These are phyloP conservation scores for Corynascus novoguineensis DNA, from an alignment of 495 filamentous ascomycete species.

Conservation along the genomic window DNA sequence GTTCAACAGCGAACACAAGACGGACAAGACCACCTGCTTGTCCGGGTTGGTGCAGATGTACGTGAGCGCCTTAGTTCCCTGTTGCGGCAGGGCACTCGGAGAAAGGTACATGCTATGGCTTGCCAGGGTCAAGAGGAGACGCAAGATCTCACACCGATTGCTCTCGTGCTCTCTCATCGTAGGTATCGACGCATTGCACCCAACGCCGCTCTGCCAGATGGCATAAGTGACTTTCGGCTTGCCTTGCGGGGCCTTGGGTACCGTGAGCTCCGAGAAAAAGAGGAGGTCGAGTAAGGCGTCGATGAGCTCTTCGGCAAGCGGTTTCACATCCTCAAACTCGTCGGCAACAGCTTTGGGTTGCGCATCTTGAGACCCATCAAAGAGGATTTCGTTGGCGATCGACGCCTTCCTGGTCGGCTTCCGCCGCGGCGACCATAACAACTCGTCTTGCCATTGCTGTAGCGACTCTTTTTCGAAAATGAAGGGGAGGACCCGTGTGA, in stretches of 20 bases:
- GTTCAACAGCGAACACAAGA: constrained; percentile 89
- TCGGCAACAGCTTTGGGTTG: constrained; percentile 49
- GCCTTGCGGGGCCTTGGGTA: constrained; percentile 59
- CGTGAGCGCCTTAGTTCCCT: constrained; percentile 80
- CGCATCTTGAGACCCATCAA: constrained; percentile 64
- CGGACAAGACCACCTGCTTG: constrained; percentile 83
- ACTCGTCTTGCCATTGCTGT: constrained; percentile 80
- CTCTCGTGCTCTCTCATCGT: constrained; percentile 86
- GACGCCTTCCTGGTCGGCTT: constrained; percentile 51
- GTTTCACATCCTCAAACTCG: constrained; percentile 76
- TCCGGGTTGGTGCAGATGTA: constrained; percentile 81
- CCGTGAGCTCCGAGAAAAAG: constrained; percentile 85
- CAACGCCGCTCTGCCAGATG: constrained; percentile 97
- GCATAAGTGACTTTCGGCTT: constrained; percentile 83
- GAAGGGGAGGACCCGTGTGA: constrained; percentile 88
- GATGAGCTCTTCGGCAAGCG: constrained; percentile 88
- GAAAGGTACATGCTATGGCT: constrained; percentile 92
- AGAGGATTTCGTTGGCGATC: constrained; percentile 66
- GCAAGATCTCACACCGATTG: constrained; percentile 84
- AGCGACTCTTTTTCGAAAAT: constrained; percentile 87
- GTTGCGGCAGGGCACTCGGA: constrained; percentile 73
- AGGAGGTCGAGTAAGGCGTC: constrained; percentile 85
- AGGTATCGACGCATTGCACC: constrained; percentile 82
- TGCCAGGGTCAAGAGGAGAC: constrained; percentile 77
- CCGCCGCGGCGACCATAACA: constrained; percentile 81